Evolutionary conservation across 2,329 filamentous ascomycete genomes (phyloP).

Genomic region (Colletotrichum godetiae): DNA sequence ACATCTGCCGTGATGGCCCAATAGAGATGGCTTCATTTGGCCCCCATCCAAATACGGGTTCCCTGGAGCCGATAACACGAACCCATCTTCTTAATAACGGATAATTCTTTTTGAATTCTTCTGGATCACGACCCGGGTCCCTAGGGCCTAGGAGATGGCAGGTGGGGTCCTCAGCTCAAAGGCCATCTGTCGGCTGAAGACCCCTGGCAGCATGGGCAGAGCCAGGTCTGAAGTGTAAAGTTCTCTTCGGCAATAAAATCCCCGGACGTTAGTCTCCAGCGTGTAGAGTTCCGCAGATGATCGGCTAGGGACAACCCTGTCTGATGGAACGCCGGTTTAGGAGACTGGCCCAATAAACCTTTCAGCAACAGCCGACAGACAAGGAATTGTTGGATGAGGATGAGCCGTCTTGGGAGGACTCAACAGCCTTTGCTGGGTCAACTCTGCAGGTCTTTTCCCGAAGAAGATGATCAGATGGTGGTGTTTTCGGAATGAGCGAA

Average conservation of each 20-base stretch:
- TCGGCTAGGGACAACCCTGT: constrained; percentile 24
- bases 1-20: constrained; percentile 14
- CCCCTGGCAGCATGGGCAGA: constrained; percentile 6
- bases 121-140: constrained; percentile 18
- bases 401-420: constrained; percentile 15
- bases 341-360: constrained; percentile 18
- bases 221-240: constrained; percentile 4
- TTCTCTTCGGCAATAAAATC: constrained; percentile 27
- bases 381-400: constrained; percentile 26
- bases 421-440: constrained; percentile 23
- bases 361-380: constrained; percentile 14
- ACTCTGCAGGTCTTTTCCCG: constrained; percentile 27
- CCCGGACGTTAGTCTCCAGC: constrained; percentile 24
- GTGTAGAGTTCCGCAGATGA: constrained; percentile 14
- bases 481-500: constrained; percentile 35
- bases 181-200: not conserved
- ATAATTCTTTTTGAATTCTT: constrained; percentile 9
- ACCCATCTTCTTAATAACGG: constrained; percentile 26
- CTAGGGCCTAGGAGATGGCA: constrained; percentile 22
- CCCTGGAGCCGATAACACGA: constrained; percentile 5
- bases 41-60: constrained; percentile 26
- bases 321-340: not conserved
- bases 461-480: constrained; percentile 33
- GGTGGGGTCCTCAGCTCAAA: constrained; percentile 24
- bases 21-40: constrained; percentile 21